Evolutionary conservation across 352 stramenopile species (phyloP).

Genomic region (Globisporangium barbulae): DNA sequence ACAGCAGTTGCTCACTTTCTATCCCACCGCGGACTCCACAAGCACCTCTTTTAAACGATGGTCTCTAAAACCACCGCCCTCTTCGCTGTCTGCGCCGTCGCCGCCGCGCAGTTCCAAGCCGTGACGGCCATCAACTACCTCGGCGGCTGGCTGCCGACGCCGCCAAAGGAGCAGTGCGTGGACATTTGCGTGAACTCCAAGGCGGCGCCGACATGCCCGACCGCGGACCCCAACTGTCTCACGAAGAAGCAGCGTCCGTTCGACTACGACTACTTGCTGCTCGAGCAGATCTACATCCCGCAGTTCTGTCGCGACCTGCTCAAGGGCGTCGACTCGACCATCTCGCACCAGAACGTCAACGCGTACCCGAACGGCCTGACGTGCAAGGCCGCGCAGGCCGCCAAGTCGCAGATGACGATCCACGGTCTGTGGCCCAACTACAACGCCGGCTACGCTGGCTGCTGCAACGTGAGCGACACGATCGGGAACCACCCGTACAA

Average conservation of each 20-base stretch:
- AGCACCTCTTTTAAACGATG: too few species aligned
- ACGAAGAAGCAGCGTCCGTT: slow-evolving; percentile 61
- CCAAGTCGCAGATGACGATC: slow-evolving; percentile 60
- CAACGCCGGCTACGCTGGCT: slow-evolving; percentile 63
- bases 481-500: slow-evolving; percentile 61
- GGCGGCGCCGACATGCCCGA: slow-evolving; percentile 51
- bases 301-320: slow-evolving; percentile 82
- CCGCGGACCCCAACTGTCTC: slow-evolving; percentile 43
- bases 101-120: slow-evolving; percentile 14
- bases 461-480: slow-evolving; percentile 62
- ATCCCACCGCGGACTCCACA: neutral
- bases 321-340: slow-evolving; percentile 64
- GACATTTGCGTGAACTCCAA: slow-evolving; percentile 76
- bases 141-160: slow-evolving; percentile 50
- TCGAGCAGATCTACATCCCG: slow-evolving; percentile 78
- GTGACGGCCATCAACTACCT: slow-evolving; percentile 45
- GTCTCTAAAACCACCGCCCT: slow-evolving; percentile 16
- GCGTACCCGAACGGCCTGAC: slow-evolving; percentile 51
- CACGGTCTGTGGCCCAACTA: slow-evolving; percentile 81
- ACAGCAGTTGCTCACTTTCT: neutral
- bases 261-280: slow-evolving; percentile 75
- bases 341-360: slow-evolving; percentile 80
- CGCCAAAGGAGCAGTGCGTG: slow-evolving; percentile 55
- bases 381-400: slow-evolving; percentile 33
- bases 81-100: slow-evolving; percentile 8